Base-by-base conservation (phyloP, 306 rosid genomes). In the Trifolium pratense region DNA sequence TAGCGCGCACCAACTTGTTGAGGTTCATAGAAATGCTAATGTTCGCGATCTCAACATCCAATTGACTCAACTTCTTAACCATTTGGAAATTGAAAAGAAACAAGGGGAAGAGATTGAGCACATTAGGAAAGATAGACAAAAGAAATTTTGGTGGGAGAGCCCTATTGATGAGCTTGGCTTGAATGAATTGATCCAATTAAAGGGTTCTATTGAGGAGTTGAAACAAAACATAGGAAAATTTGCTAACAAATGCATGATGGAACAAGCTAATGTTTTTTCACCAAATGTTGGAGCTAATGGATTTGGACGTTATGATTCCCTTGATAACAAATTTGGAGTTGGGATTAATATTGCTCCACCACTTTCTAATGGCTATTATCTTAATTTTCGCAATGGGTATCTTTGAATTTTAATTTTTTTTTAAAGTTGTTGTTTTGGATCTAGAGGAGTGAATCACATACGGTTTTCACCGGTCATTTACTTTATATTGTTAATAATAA, bases 351-450 rank as follows among this genome's bases (percentile, higher is more conserved):
- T 57, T 63, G 42, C 68, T 77, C 51, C 78, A 0, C n/a, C 70
- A 12, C 13, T 65, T 43, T 77, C 76, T 31, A 75, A 80, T 72
- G 71, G 75, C 23, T 80, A 82, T 70, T 73, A 60, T 76, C 75
- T 83, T 46, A 73, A 84, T 25, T 83, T 45, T 65, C 80, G 81
- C 1, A 80, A 51, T 60, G 70, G 74, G 3, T 58, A 79, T 69
- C 87, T 84, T 43, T 89, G 79, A 89, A 16, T 0, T 25, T 55
- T 15, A 4, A 37, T 42, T 48, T 20, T 6, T 55, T 16, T 53
- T 26, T n/a, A n/a, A 26, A 26, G 9, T 29, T 62, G 53, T 74
- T 1, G 49, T 60, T 84, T 76, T 62, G 62, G 26, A 55, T 71
- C 13, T 9, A 15, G 20, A 66, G 61, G 66, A 56, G 20, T 73